phyloP scores from a whole-genome alignment of 2,329 filamentous ascomycete species.

The Mycosphaerella arachidis region DNA sequence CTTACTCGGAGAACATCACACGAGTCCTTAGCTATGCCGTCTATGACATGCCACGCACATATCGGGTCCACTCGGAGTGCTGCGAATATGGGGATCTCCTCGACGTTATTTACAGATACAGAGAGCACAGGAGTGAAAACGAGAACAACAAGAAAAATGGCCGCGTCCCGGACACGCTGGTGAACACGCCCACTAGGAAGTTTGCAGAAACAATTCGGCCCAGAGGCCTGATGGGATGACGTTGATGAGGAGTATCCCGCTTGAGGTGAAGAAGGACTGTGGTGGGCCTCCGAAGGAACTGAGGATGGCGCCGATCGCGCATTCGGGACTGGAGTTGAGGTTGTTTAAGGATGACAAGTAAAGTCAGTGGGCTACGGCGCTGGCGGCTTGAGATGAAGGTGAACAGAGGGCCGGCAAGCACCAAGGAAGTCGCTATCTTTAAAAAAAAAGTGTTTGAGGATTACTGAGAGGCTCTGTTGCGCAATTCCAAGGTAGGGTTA shows the following conservation, averaged over 20 bases:
- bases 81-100: not conserved
- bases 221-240: not conserved
- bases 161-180: not conserved
- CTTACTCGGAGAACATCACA: not conserved
- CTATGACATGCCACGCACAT: not conserved
- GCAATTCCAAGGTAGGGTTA: not conserved
- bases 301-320: not conserved
- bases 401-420: not conserved
- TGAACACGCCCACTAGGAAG: not conserved
- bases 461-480: no score
- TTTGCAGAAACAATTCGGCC: not conserved
- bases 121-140: not conserved
- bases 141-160: not conserved
- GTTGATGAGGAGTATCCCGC: not conserved
- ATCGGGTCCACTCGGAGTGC: not conserved
- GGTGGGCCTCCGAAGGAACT: not conserved
- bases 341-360: constrained; percentile 4
- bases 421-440: not conserved
- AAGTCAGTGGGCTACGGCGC: not conserved
- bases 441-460: not conserved
- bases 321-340: not conserved
- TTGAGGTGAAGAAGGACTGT: not conserved
- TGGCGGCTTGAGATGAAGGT: not conserved
- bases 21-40: not conserved
- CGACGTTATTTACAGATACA: not conserved